Evolutionary conservation across 108 stramenopile species (phyloP), one percentile per base, ranked within the genome.

Genomic region (Conticribra weissflogii): DNA sequence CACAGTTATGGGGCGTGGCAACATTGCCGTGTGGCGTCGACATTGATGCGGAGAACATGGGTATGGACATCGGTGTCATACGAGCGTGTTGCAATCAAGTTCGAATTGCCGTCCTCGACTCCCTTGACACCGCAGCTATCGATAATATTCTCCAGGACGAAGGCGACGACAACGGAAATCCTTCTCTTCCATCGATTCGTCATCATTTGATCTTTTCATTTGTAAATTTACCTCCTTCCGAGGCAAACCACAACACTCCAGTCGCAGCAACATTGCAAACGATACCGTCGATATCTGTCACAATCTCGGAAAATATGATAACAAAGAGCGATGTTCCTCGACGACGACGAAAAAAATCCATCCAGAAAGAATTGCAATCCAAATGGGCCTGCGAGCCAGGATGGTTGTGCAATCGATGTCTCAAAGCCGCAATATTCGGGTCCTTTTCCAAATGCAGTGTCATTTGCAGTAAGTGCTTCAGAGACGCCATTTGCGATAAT

Each of bases 361-460:
- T 78, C 18, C 64, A 66, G 66, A 33, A 67, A 54, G 59, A 32
- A 47, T 66, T 53, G 23, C 55, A 66, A 54, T 56, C 48, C 15
- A n/a, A n/a, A n/a, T n/a, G n/a, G n/a, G n/a, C n/a, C n/a, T 76
- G 75, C 27, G 71, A 80, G 29, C 83, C 83, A 18, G 64, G 79
- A 22, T 83, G 83, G 83, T 78, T 76, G 44, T 83, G 83, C 31
- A 79, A 71, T 59, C 62, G 83, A 4, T 83, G 83, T 29, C 72
- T 83, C 25, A 68, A 83, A 52, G 49, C 68, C 34, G 56, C 79
- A 7, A 31, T 51, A 3, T 72, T 62, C 63, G 83, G 83, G 19
- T 77, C 78, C 58, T 76, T 77, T 23, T 70, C 68, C 7, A 79
- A 65, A 7, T 83, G 83, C 22, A 34, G 70, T 14, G 70, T 53